Conservation (phyloP, 345 rosid species). For the Dipteronia dyeriana region DNA sequence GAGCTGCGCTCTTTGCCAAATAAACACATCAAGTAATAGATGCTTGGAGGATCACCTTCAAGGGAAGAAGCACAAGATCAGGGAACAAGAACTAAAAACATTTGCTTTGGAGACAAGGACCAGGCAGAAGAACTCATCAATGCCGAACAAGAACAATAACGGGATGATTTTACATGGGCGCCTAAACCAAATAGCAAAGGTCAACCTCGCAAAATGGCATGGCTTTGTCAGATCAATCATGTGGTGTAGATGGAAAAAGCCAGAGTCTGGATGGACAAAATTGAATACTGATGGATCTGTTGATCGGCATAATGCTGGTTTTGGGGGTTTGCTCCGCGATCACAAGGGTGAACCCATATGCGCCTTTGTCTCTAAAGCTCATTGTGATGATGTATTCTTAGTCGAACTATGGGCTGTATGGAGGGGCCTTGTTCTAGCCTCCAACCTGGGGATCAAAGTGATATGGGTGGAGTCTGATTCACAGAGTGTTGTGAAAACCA, state of each 20-base stretch:
- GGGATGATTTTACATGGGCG: conserved; percentile 9
- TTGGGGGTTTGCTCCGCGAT: conserved; percentile 44
- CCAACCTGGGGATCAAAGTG: conserved; percentile 23
- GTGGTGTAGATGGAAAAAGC: conserved; percentile 39
- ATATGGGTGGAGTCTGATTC: conserved; percentile 50
- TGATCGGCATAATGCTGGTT: conserved; percentile 23
- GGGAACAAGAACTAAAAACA: conserved; percentile 15
- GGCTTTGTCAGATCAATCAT: conserved; percentile 27
- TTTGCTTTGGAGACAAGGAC: conserved; percentile 3
- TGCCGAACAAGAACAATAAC: not conserved
- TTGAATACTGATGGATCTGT: conserved; percentile 41
- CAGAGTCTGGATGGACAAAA: conserved; percentile 36
- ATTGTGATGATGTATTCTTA: conserved; percentile 32
- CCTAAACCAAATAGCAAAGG: conserved; percentile 6
- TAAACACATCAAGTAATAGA: conserved; percentile 27
- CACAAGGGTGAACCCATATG: conserved; percentile 31
- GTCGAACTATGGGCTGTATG: conserved; percentile 45
- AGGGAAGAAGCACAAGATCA: conserved; percentile 37
- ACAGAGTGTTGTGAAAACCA: conserved; percentile 39
- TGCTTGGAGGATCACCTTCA: conserved; percentile 30
- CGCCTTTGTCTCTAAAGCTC: conserved; percentile 41
- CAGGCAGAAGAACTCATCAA: not conserved
- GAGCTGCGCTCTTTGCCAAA: conserved; percentile 38
- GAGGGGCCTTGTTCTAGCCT: conserved; percentile 46
- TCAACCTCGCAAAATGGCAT: conserved; percentile 21